Evolutionary conservation across 1,284 basidiomycete species (phyloP), one percentile per base, ranked within the genome.

Genomic region (Bondarzewia mesenterica): DNA sequence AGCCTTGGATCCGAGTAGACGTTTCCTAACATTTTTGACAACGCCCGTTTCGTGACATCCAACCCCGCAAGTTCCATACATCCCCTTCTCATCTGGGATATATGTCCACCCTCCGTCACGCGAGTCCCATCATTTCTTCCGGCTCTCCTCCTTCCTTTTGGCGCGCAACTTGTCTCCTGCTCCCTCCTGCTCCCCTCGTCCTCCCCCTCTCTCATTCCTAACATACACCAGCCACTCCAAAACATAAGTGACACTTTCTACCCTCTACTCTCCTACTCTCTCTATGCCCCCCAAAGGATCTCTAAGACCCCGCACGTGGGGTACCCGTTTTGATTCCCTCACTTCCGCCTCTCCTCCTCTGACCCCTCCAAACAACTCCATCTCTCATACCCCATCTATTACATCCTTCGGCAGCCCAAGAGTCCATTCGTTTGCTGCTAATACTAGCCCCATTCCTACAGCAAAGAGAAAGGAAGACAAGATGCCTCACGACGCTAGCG

Each of bases 401-500:
- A 46, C 52, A 53, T 51, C 58, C 22, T 47, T 53, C 36, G 46
- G 50, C n/a, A n/a, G n/a, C n/a, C n/a, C n/a, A n/a, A n/a, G n/a
- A n/a, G n/a, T n/a, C 38, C 52, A 47, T 16, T 44, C 52, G 5
- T 50, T 48, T 37, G 23, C 42, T 36, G 20, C 44, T 8, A 22
- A 18, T 8, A 27, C 25, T n/a, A 37, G 25, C 42, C 21, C 41
- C 23, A 44, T 49, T 43, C 54, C 47, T 56, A 64, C 52, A 50
- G 27, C 35, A 22, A 62, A 59, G 54, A 65, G 57, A 49, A 65
- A 65, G 44, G 68, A 69, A 16, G 73, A 77, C 39, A 76, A 71
- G 56, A 70, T 75, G 57, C 72, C 77, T 44, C 84, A 87, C 58
- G 81, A 89, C 54, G 79, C 85, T 29, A 88, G 84, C 58, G 74